phyloP scores from a whole-genome alignment of 2,329 filamentous ascomycete genomes.

The Phaeosphaeriaceae sp. region DNA sequence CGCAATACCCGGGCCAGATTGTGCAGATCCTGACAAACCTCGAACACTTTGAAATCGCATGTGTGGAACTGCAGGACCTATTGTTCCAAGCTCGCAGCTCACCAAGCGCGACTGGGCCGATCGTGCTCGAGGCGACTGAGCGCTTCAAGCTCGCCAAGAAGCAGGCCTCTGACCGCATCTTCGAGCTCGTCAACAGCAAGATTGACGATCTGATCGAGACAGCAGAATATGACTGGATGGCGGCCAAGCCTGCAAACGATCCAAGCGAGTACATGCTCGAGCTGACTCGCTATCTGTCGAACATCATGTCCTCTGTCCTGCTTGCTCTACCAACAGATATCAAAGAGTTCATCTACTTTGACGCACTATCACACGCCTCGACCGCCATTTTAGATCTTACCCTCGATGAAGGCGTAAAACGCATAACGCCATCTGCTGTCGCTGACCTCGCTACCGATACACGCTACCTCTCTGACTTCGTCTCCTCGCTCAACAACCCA shows the following conservation, averaged over 20 bases:
- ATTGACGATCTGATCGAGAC: constrained; percentile 98
- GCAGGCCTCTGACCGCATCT: constrained; percentile 95
- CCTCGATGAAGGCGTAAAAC: constrained; percentile 77
- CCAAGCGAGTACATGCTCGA: constrained; percentile 96
- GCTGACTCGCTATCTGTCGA: constrained; percentile 87
- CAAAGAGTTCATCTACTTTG: constrained; percentile 97
- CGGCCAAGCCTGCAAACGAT: constrained; percentile 68
- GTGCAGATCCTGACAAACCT: constrained; percentile 98
- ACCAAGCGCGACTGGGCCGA: constrained; percentile 78
- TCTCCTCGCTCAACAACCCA: constrained; percentile 84
- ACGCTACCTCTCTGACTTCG: constrained; percentile 82
- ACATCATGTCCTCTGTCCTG: constrained; percentile 95
- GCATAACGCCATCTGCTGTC: constrained; percentile 88
- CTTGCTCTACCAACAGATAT: constrained; percentile 93
- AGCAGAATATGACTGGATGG: constrained; percentile 92
- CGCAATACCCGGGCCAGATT: constrained; percentile 95
- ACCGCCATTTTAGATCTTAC: constrained; percentile 83
- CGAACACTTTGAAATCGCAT: constrained; percentile 95
- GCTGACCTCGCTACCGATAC: constrained; percentile 83
- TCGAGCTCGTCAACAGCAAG: constrained; percentile 97
- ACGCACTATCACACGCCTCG: constrained; percentile 89
- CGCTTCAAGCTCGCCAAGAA: constrained; percentile 91
- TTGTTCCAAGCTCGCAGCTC: constrained; percentile 85
- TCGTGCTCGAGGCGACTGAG: constrained; percentile 82
- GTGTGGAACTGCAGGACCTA: constrained; percentile 84